These are phyloP conservation scores for Sphaerobolus stellatus DNA, from an alignment of 1,284 basidiomycete genomes.

Conservation along the genomic window DNA sequence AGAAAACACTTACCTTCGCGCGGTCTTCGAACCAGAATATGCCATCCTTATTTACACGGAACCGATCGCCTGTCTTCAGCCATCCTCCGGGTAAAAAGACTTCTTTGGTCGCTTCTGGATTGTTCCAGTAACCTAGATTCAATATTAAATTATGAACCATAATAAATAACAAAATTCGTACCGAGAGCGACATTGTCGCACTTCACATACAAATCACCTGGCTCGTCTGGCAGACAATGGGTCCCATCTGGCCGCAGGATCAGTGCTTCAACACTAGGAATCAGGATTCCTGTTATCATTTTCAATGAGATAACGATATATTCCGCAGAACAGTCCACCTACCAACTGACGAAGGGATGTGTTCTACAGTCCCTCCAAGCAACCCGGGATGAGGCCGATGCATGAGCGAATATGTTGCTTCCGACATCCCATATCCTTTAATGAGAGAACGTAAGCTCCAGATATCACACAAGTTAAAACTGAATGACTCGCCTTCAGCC, in stretches of 20 bases:
- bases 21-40: conserved; percentile 17
- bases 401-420: conserved; percentile 13
- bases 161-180: neutral
- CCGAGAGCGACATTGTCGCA: conserved; percentile 2
- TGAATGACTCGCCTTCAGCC: neutral
- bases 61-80: conserved; percentile 21
- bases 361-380: conserved; percentile 46
- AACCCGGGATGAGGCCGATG: conserved; percentile 43
- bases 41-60: conserved; percentile 9
- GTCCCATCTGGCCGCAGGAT: conserved; percentile 9
- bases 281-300: conserved; percentile 7
- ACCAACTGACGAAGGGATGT: conserved; percentile 43
- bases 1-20: conserved; percentile 10
- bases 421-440: conserved; percentile 17
- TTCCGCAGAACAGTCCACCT: conserved; percentile 43
- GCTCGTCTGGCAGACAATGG: conserved; percentile 10
- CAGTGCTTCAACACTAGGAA: conserved; percentile 13
- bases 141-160: neutral
- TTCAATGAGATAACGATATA: conserved; percentile 34
- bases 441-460: neutral
- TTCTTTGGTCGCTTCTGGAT: conserved; percentile 19
- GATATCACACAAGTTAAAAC: neutral
- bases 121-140: conserved; percentile 16
- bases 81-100: conserved; percentile 19
- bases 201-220: conserved; percentile 18